Evolutionary conservation across 192 early-diverging fungal genomes (phyloP), one percentile per base, ranked within the genome.

Genomic region (Mortierella alpina): DNA sequence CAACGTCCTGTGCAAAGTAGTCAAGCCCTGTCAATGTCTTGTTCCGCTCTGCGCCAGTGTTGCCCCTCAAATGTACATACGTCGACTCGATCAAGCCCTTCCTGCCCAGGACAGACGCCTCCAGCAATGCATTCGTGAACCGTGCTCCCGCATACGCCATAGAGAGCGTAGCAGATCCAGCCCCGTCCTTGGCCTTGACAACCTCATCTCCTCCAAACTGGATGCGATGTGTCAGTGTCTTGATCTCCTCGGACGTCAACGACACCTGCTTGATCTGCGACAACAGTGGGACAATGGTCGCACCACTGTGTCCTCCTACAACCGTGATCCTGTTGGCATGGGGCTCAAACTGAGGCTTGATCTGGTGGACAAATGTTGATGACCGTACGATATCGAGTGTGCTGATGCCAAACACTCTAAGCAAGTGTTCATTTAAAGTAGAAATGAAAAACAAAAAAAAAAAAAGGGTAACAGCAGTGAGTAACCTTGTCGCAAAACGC

Each of bases 201-300:
- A 98, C 97, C 84, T 98, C 97, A 83, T 98, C 97, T 58, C 97
- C 97, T 75, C 95, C 97, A 82, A 89, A 97, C 87, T 98, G 97
- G 75, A 98, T 98, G 70, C 96, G 95, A 72, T 96, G 74, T 46
- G 97, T 98, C 47, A 98, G 86, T n/a, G 87, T 86, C 82, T 96
- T 93, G 60, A 91, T 80, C 89, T 97, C 91, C 70, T 94, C 92
- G 20, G 91, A 74, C 52, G 90, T 87, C 75, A 99, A 92, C 49
- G 86, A 88, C 22, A 90, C 68, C 22, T 89, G 84, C 52, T 72
- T 55, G 66, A 80, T 68, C 79, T 93, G 90, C 47, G 91, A 93
- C 45, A 98, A 89, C 18, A 98, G 83, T 0, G 97, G 97, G 20
- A 98, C 87, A 74, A 98, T 98, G 49, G 97, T 98, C 31, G 93